Percentiles rank a stretch among this genome's conserved stretches.
Conservation (phyloP, 371 early-diverging fungal genomes). For the Dichotomocladium elegans region DNA sequence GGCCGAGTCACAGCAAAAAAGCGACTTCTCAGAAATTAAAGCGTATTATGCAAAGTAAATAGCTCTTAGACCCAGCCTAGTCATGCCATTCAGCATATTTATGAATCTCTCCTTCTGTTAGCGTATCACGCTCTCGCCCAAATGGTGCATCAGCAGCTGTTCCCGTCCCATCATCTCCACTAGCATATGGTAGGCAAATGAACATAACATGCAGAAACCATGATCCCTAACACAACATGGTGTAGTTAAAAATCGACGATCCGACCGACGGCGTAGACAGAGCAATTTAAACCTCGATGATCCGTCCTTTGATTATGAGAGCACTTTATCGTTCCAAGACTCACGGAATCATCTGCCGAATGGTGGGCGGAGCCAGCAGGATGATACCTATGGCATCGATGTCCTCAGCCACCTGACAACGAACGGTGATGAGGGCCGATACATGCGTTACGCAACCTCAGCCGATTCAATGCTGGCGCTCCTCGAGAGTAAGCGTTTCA, state of each 20-base stretch:
- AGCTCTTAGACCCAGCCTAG: background rate
- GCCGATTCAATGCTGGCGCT: constrained; percentile 73
- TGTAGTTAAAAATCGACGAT: background rate
- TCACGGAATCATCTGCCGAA: background rate
- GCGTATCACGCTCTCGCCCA: constrained; percentile 3
- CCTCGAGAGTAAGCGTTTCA: constrained; percentile 66
- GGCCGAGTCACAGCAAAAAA: constrained; percentile 4
- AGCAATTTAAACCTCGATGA: constrained; percentile 1
- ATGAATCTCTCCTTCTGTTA: too few species aligned
- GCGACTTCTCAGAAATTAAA: constrained; percentile 36
- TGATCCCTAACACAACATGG: background rate
- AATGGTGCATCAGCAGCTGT: background rate
- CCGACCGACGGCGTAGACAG: constrained; percentile 1
- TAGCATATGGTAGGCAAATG: background rate
- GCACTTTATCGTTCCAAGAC: background rate
- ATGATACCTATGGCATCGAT: constrained; percentile 7
- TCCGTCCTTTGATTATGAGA: background rate
- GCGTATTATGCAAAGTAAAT: constrained; percentile 42
- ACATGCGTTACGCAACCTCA: constrained; percentile 70
- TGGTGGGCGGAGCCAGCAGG: background rate
- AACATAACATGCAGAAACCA: background rate
- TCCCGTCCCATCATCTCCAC: background rate
- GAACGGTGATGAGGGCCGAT: constrained; percentile 64
- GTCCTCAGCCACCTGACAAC: constrained; percentile 6
- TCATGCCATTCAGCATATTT: too few species aligned